Conservation (phyloP, 306 rosid species). For the Lotus japonicus region DNA sequence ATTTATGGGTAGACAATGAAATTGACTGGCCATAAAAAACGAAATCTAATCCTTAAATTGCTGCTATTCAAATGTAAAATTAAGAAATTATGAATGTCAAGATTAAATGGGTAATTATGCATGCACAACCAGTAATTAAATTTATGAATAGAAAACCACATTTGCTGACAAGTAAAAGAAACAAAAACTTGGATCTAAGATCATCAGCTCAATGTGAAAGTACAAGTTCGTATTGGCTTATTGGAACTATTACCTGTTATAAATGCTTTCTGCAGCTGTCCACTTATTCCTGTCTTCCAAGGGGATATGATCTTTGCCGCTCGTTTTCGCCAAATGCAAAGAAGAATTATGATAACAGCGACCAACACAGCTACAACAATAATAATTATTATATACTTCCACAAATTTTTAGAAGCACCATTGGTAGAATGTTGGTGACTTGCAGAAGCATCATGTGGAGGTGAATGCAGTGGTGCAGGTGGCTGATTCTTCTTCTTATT, state of each 20-base stretch:
- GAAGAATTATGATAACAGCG: conserved; percentile 30
- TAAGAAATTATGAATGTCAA: neutral
- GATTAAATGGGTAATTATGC: neutral
- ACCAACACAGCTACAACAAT: conserved; percentile 35
- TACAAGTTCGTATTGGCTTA: neutral
- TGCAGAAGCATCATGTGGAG: conserved; percentile 14
- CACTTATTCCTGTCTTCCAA: conserved; percentile 94
- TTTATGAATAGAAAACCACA: too few species aligned
- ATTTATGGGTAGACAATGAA: too few species aligned
- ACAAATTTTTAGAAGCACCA: conserved; percentile 25
- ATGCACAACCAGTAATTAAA: too few species aligned
- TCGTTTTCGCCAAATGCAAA: conserved; percentile 57
- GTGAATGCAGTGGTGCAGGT: conserved; percentile 18
- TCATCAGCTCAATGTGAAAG: neutral
- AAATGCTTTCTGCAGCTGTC: conserved; percentile 92
- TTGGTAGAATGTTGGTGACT: neutral
- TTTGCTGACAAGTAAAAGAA: neutral
- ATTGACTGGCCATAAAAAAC: neutral
- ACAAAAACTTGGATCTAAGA: neutral
- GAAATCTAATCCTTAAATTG: neutral
- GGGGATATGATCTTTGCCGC: conserved; percentile 67
- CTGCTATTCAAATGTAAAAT: neutral
- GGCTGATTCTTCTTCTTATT: conserved; percentile 29
- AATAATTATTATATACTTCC: conserved; percentile 44
- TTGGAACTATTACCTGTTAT: conserved; percentile 58